Evolutionary conservation across 306 rosid genomes (phyloP).

Genomic region (Luffa acutangula): DNA sequence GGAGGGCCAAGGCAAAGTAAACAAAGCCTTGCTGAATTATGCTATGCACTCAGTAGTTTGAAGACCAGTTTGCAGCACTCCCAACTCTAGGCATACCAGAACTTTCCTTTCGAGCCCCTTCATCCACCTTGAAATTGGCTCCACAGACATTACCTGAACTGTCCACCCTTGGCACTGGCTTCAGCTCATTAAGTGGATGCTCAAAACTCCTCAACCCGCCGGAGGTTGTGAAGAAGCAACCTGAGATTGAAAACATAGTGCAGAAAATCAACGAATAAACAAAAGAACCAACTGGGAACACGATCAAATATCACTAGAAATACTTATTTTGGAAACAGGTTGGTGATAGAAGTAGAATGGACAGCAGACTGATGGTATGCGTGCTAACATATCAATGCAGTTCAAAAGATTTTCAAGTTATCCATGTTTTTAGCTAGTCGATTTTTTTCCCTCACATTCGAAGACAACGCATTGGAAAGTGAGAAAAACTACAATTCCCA

Average conservation of each 20-base stretch:
- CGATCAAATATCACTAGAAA: neutral
- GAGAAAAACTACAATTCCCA: neutral
- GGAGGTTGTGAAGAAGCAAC: conserved; percentile 76
- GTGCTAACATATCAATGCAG: neutral
- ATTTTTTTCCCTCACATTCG: neutral
- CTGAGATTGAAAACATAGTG: conserved; percentile 15
- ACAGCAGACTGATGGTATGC: neutral
- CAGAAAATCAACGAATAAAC: conserved; percentile 4
- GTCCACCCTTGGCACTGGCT: conserved; percentile 90
- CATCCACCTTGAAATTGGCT: conserved; percentile 78
- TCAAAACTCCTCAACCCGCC: conserved; percentile 92
- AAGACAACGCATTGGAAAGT: too few relatives aligned
- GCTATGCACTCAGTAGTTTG: conserved; percentile 42
- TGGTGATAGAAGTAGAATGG: neutral
- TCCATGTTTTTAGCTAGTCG: neutral
- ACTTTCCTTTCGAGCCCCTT: conserved; percentile 51
- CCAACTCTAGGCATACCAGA: conserved; percentile 94
- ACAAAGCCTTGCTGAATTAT: conserved; percentile 15
- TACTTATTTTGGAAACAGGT: neutral
- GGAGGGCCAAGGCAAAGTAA: conserved; percentile 15
- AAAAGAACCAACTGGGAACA: neutral
- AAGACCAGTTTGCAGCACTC: conserved; percentile 95
- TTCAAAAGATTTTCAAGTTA: neutral
- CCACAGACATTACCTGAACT: conserved; percentile 83
- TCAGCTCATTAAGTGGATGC: conserved; percentile 85